phyloP scores from a whole-genome alignment of 2,329 filamentous ascomycete species.

The Aspergillus quadrilineatus region DNA sequence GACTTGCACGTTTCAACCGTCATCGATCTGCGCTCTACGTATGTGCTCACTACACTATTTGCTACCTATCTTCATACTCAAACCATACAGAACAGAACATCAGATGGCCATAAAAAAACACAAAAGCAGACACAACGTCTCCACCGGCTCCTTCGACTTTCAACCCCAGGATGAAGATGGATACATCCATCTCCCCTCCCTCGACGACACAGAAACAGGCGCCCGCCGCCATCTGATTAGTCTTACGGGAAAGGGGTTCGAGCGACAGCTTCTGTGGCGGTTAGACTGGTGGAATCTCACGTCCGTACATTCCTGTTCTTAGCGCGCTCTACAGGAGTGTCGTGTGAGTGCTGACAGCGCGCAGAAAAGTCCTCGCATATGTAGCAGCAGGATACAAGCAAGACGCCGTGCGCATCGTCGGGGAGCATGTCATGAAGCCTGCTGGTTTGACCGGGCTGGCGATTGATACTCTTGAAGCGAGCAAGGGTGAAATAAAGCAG shows the following conservation, averaged over 20 bases:
- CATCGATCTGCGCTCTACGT: constrained; percentile 77
- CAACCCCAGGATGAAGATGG: neutral
- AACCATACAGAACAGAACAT: constrained; percentile 64
- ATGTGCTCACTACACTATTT: constrained; percentile 23
- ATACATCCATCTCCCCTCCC: constrained; percentile 57
- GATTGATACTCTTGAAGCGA: constrained; percentile 67
- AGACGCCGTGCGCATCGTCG: constrained; percentile 68
- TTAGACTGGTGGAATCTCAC: constrained; percentile 67
- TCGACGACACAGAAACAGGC: constrained; percentile 56
- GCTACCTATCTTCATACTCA: neutral
- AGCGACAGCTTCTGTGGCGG: constrained; percentile 64
- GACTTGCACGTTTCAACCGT: constrained; percentile 68
- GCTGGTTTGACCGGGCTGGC: constrained; percentile 71
- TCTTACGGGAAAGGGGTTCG: constrained; percentile 71
- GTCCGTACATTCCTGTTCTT: constrained; percentile 37
- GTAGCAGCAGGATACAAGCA: constrained; percentile 67
- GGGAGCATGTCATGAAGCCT: constrained; percentile 67
- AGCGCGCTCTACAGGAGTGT: too few species aligned
- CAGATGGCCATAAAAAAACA: constrained; percentile 65
- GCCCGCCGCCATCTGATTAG: constrained; percentile 66
- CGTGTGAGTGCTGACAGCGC: neutral
- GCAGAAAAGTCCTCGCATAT: constrained; percentile 61
- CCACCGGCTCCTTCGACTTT: neutral
- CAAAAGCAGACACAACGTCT: neutral
- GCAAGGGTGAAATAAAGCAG: constrained; percentile 61